phyloP scores from a whole-genome alignment of 352 stramenopile genomes.

The Pythium sukuiense region DNA sequence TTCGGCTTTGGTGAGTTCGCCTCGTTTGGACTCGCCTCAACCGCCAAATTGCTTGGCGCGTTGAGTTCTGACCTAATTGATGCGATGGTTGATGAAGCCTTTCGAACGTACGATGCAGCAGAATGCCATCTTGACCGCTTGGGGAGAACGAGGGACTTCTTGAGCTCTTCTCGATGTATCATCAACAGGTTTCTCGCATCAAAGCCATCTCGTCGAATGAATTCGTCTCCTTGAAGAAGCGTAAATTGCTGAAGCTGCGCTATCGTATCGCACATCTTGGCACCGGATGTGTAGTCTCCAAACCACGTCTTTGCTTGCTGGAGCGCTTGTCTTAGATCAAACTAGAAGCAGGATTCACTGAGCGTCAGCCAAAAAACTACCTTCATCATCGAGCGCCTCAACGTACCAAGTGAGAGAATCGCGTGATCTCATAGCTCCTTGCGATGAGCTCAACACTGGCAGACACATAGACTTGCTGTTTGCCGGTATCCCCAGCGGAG shows the following conservation, averaged over 20 bases:
- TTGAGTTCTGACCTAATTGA: background rate
- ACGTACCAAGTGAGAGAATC: background rate
- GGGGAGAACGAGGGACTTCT: background rate
- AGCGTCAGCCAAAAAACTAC: background rate
- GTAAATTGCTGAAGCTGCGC: slow-evolving; percentile 18
- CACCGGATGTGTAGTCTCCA: slow-evolving; percentile 51
- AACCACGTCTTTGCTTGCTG: slow-evolving; percentile 29
- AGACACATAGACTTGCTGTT: background rate
- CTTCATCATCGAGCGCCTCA: background rate
- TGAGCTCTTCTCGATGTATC: background rate
- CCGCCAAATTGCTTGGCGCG: background rate
- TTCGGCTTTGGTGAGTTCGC: background rate
- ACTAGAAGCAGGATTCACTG: background rate
- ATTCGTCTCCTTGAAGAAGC: background rate
- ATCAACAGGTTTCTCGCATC: background rate
- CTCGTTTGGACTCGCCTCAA: background rate
- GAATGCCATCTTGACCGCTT: background rate
- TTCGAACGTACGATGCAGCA: background rate
- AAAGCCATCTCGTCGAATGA: background rate
- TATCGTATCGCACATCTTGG: slow-evolving; percentile 36
- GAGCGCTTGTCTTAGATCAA: slow-evolving; percentile 18
- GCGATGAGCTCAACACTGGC: background rate
- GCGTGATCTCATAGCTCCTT: slow-evolving; percentile 3
- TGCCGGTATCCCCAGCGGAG: background rate
- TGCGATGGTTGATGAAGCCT: background rate